Evolutionary conservation across 805 yeast genomes (phyloP).

Genomic region (Candida sphagnicola): DNA sequence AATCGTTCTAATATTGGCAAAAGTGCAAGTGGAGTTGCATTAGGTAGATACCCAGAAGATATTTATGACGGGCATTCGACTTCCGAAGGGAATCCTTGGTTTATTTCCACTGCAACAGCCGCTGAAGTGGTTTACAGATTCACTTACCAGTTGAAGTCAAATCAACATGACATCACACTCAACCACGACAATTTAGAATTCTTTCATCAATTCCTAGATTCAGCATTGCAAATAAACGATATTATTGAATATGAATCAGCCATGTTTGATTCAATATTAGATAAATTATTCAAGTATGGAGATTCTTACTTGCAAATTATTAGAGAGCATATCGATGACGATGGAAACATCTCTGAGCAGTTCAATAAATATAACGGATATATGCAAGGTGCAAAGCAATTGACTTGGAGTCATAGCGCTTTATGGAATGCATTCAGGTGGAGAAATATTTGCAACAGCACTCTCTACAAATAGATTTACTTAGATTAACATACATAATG

Average conservation of each 20-base stretch:
- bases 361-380: conserved; percentile 76
- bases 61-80: conserved; percentile 70
- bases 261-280: conserved; percentile 45
- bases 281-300: conserved; percentile 48
- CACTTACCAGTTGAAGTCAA: conserved; percentile 40
- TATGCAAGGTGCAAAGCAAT: conserved; percentile 81
- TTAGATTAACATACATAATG: not conserved
- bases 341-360: conserved; percentile 84
- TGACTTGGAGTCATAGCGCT: conserved; percentile 90
- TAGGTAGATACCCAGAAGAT: conserved; percentile 95
- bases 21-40: conserved; percentile 50
- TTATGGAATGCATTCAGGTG: conserved; percentile 66
- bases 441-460: conserved; percentile 39
- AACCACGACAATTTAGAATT: conserved; percentile 24
- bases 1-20: conserved; percentile 48
- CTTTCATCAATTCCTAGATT: conserved; percentile 27
- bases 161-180: conserved; percentile 43
- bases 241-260: conserved; percentile 31
- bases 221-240: conserved; percentile 15
- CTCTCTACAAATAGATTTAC: not conserved
- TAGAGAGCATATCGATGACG: conserved; percentile 54
- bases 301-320: conserved; percentile 65
- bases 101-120: conserved; percentile 69
- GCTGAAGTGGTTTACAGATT: conserved; percentile 58
- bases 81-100: conserved; percentile 92